Base-by-base conservation (phyloP, 2,329 filamentous ascomycete genomes). In the Aspergillus intermedius region DNA sequence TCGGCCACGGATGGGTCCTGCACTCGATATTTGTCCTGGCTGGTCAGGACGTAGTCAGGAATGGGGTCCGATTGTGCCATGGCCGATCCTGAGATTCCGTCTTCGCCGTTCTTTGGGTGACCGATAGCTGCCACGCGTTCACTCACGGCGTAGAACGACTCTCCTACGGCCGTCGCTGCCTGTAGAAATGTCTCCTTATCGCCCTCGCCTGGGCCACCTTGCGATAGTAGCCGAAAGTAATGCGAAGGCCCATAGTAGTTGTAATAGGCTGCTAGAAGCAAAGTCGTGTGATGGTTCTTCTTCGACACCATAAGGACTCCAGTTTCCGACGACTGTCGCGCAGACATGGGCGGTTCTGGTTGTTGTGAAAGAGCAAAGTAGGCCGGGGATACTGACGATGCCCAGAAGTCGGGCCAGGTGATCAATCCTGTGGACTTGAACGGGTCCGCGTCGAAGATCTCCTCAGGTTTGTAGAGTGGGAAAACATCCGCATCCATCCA, bases 401-500 rank as follows among this genome's bases (percentile, higher is more conserved):
- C 66, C 69, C 72, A 75, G 50, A 74, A 79, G 57, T 82, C 80
- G 13, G 79, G 78, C 77, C 77, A 82, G 17, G 74, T 72, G 10
- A 82, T 68, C 44, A 81, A 62, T 13, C 79, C 79, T 2, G 69
- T 70, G 1, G 73, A 72, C 4, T 54, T 66, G 61, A 76, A 82
- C 1, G 77, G 77, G 39, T 77, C 72, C 1, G 68, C 63, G 8
- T 70, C 62, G 54, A 82, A 76, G 10, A 82, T 61, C 3, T 59
- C 51, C 23, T 64, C 63, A 0, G 74, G 73, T 46, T 75, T 66
- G 44, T 68, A 63, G 13, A 73, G 59, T 13, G 78, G 77, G 57
- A 80, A 79, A 49, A 70, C 71, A 56, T 81, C 78, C 45, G 76
- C 75, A 56, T 82, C 79, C 55, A 82, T 73, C 61, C 79, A 80